Percentiles rank a stretch among this genome's conserved stretches.
Conservation (phyloP, 352 stramenopile species). For the Phytopythium cucurbitacearum region DNA sequence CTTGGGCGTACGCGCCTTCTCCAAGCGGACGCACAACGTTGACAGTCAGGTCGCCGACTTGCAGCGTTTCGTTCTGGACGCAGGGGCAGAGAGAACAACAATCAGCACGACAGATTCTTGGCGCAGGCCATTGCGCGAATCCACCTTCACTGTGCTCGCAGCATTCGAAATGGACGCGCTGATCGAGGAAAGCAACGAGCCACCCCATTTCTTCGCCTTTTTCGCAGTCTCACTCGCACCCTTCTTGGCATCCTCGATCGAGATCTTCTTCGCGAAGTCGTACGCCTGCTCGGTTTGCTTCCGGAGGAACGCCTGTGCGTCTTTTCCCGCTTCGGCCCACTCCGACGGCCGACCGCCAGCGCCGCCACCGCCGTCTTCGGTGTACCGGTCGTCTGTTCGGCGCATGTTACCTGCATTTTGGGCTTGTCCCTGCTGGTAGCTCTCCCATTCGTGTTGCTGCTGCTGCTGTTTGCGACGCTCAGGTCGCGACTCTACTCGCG, state of each 20-base stretch:
- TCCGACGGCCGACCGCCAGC: slow-evolving; percentile 14
- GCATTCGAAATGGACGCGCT: slow-evolving; percentile 72
- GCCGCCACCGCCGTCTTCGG: slow-evolving; percentile 10
- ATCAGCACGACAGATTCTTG: not conserved
- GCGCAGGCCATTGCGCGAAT: not conserved
- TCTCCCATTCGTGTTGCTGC: slow-evolving; percentile 14
- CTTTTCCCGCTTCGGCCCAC: slow-evolving; percentile 38
- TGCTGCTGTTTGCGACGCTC: slow-evolving; percentile 23
- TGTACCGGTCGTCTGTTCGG: slow-evolving; percentile 25
- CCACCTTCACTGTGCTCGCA: slow-evolving; percentile 51
- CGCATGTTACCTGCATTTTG: slow-evolving; percentile 13
- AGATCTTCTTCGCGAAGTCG: slow-evolving; percentile 88
- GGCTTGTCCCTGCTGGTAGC: slow-evolving; percentile 16
- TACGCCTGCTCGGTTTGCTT: slow-evolving; percentile 85
- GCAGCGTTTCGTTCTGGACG: slow-evolving; percentile 59
- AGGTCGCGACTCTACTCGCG: slow-evolving; percentile 13
- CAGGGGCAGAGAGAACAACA: not conserved
- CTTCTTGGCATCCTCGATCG: slow-evolving; percentile 82
- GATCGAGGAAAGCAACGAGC: slow-evolving; percentile 73
- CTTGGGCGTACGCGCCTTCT: slow-evolving; percentile 75
- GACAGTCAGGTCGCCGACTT: slow-evolving; percentile 66
- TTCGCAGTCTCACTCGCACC: slow-evolving; percentile 78
- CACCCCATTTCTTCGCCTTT: slow-evolving; percentile 86
- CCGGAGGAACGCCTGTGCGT: slow-evolving; percentile 58
- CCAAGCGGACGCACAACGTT: slow-evolving; percentile 65